Evolutionary conservation across 2,329 filamentous ascomycete genomes (phyloP).

Genomic region (Dryadomyces quercus-mongolicae): DNA sequence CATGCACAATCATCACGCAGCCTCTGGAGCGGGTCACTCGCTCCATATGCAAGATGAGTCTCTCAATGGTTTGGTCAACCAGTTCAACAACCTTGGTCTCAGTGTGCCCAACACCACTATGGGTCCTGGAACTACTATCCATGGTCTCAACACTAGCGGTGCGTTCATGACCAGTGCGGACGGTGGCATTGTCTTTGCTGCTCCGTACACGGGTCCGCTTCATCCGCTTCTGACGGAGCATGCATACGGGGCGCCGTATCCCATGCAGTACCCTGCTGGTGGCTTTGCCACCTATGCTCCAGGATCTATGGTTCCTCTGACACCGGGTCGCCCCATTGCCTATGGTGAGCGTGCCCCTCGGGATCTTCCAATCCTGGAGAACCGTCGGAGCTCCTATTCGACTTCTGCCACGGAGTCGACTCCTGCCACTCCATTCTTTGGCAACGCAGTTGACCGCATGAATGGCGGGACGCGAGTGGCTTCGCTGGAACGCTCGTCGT

Average conservation of each 20-base stretch:
- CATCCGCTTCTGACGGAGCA: slow-evolving; percentile 16
- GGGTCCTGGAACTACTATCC: slow-evolving; percentile 9
- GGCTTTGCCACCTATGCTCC: slow-evolving; percentile 12
- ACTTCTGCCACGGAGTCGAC: slow-evolving; percentile 48
- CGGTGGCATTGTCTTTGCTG: slow-evolving; percentile 17
- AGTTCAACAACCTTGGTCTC: slow-evolving; percentile 17
- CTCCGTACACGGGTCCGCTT: slow-evolving; percentile 13
- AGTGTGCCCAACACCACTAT: slow-evolving; percentile 14
- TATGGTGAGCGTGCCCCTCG: slow-evolving; percentile 33
- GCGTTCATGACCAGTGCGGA: slow-evolving; percentile 15
- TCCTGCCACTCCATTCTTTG: slow-evolving; percentile 54
- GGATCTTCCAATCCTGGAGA: slow-evolving; percentile 50
- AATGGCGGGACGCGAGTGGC: slow-evolving; percentile 43
- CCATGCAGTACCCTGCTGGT: slow-evolving; percentile 9
- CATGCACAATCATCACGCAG: slow-evolving; percentile 2
- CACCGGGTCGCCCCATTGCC: slow-evolving; percentile 34
- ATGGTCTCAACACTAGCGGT: slow-evolving; percentile 9
- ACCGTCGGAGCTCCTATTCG: slow-evolving; percentile 55
- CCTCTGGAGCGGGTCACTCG: not conserved
- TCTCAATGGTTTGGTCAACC: slow-evolving; percentile 16
- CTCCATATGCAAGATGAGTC: slow-evolving; percentile 9
- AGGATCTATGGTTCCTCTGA: slow-evolving; percentile 31
- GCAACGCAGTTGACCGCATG: slow-evolving; percentile 44
- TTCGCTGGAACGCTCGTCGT: slow-evolving; percentile 47
- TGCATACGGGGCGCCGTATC: slow-evolving; percentile 15